phyloP scores from a whole-genome alignment of 2,329 filamentous ascomycete genomes.

The Fusarium albosuccineum region DNA sequence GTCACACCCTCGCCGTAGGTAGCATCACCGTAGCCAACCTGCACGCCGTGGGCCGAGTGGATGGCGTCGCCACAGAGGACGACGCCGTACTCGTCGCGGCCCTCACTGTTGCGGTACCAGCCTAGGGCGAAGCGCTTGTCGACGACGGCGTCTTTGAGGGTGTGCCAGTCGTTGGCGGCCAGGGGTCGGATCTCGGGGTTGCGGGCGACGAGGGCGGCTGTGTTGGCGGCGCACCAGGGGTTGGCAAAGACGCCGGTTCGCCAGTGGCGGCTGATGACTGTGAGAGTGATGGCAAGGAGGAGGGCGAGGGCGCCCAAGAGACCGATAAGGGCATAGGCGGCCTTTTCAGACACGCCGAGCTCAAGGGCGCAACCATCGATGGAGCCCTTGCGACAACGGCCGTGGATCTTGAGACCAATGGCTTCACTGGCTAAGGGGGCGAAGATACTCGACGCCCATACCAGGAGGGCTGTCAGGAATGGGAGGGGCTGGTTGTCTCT shows the following conservation, averaged over 20 bases:
- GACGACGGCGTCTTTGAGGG: slow-evolving; percentile 20
- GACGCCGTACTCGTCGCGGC: slow-evolving; percentile 36
- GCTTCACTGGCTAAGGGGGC: slow-evolving; percentile 40
- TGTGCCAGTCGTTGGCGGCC: slow-evolving; percentile 28
- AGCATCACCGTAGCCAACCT: slow-evolving; percentile 26
- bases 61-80: slow-evolving; percentile 15
- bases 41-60: not conserved
- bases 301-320: slow-evolving; percentile 21
- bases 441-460: slow-evolving; percentile 25
- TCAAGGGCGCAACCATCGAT: slow-evolving; percentile 39
- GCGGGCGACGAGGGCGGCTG: slow-evolving; percentile 35
- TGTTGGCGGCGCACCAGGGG: slow-evolving; percentile 36
- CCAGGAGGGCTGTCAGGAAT: slow-evolving; percentile 29
- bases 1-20: slow-evolving; percentile 18
- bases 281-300: slow-evolving; percentile 20
- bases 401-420: slow-evolving; percentile 41
- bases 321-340: slow-evolving; percentile 31
- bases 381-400: slow-evolving; percentile 27
- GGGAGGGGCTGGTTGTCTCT: slow-evolving; percentile 52
- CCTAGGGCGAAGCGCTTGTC: slow-evolving; percentile 36
- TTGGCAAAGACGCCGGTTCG: slow-evolving; percentile 41
- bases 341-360: slow-evolving; percentile 32
- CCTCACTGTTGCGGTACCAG: slow-evolving; percentile 22
- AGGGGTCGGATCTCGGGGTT: slow-evolving; percentile 36
- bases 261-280: slow-evolving; percentile 36